Conservation (phyloP, 1,139 yeast species). For the Yamadazyma trypodendri region DNA sequence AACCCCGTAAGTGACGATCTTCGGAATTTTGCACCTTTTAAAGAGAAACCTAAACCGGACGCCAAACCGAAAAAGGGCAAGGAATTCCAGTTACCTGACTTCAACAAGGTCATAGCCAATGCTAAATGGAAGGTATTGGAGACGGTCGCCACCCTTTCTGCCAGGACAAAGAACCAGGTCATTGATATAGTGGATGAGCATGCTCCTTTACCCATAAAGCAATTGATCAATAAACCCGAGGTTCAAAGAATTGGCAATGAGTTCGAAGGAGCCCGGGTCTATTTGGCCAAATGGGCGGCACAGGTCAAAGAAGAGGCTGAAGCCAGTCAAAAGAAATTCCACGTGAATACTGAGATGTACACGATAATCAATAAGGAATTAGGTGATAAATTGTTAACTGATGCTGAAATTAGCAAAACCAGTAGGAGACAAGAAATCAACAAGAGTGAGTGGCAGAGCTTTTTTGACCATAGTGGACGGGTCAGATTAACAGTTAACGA, state of each 20-base stretch:
- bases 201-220: constrained; percentile 63
- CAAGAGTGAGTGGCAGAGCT: constrained; percentile 77
- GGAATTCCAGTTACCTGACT: constrained; percentile 34
- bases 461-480: constrained; percentile 78
- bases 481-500: constrained; percentile 71
- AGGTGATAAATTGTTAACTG: constrained; percentile 61
- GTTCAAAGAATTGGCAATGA: constrained; percentile 82
- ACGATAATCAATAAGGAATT: constrained; percentile 64
- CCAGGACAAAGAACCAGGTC: constrained; percentile 61
- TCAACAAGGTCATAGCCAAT: constrained; percentile 53
- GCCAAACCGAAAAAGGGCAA: constrained; percentile 5
- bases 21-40: constrained; percentile 70
- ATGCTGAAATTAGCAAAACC: constrained; percentile 56
- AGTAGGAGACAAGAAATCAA: constrained; percentile 68
- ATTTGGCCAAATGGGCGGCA: constrained; percentile 95
- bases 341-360: constrained; percentile 61
- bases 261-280: constrained; percentile 70
- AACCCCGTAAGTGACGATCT: constrained; percentile 81
- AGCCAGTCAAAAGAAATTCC: constrained; percentile 57
- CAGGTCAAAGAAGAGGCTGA: constrained; percentile 94
- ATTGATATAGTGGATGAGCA: constrained; percentile 62
- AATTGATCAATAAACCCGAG: constrained; percentile 71
- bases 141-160: constrained; percentile 79
- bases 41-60: constrained; percentile 24
- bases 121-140: constrained; percentile 88